Evolutionary conservation across 805 yeast genomes (phyloP).

Genomic region (Monosporozyma aerobia): DNA sequence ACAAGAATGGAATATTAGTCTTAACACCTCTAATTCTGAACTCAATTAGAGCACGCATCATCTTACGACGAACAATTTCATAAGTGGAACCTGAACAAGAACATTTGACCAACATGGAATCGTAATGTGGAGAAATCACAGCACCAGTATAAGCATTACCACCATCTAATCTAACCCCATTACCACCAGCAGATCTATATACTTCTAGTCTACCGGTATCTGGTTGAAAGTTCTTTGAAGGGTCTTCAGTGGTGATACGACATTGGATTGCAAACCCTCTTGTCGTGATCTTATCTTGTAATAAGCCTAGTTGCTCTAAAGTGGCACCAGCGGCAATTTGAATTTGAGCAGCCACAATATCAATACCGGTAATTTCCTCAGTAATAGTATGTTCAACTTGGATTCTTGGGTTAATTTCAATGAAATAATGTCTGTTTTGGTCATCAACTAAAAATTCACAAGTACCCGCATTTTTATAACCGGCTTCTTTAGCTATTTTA

Average conservation of each 20-base stretch:
- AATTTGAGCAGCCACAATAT: conserved; percentile 95
- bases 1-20: conserved; percentile 93
- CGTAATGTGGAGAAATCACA: conserved; percentile 92
- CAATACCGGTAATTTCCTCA: conserved; percentile 97
- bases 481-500: conserved; percentile 75
- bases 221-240: conserved; percentile 92
- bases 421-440: conserved; percentile 92
- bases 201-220: conserved; percentile 98
- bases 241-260: conserved; percentile 98
- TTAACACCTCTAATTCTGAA: conserved; percentile 98
- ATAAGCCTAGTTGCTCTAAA: conserved; percentile 77
- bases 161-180: conserved; percentile 97
- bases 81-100: conserved; percentile 94
- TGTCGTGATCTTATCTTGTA: conserved; percentile 90
- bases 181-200: conserved; percentile 97
- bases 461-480: conserved; percentile 95
- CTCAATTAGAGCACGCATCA: conserved; percentile 93
- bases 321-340: conserved; percentile 99
- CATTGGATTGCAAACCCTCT: conserved; percentile 98
- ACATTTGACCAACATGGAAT: conserved; percentile 96
- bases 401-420: conserved; percentile 95
- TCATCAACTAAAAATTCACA: conserved; percentile 93
- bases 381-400: conserved; percentile 99
- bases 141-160: conserved; percentile 98
- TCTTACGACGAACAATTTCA: conserved; percentile 94